Evolutionary conservation across 2,329 filamentous ascomycete genomes (phyloP), one percentile per base, ranked within the genome.

Genomic region (Sclerotinia glacialis): DNA sequence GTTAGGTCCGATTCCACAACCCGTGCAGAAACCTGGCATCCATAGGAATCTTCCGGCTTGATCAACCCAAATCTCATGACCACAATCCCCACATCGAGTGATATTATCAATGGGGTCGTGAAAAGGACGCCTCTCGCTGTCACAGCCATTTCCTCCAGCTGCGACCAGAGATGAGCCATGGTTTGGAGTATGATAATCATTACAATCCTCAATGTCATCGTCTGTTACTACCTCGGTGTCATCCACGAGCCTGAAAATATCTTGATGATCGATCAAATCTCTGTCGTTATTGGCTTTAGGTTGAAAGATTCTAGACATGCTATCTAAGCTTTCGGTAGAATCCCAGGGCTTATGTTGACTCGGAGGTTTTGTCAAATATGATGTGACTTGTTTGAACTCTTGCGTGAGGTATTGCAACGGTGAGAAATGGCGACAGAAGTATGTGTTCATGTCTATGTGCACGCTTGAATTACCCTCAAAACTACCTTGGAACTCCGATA

Each of bases 31-130:
- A 28, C 71, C 73, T 1, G 26, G 26, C 7, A 11, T 40, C 11
- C 23, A 37, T 26, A 18, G 18, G 2, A 12, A 9, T 3, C 5
- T 63, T 37, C 23, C 12, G 21, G 56, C 16, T 12, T 50, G 52
- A 14, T 65, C 18, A 0, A 12, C 64, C 70, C 70, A 74, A 2
- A 72, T n/a, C 64, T 76, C 74, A 47, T 74, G 68, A 6, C 59
- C 58, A 31, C 74, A 76, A 5, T 18, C 23, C 34, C 42, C 56
- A 42, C 74, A 76, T 18, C 74, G 69, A 46, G 64, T 31, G 11
- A 75, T 54, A 2, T 49, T 21, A 50, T 61, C 58, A 26, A 49
- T 50, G 7, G 44, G 44, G 31, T 61, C 58, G 21, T 50, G 31
- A 6, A 61, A 49, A 16, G 23, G 40, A 4, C 59, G 26, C 55